A percentile compares a stretch with the other conserved stretches of the same genome.
Conservation (phyloP, 176 grass and related monocot genomes). For the Zea mays region Zm-B73-REFERENCE-NAM-5.0 NC_050099.1:172128501-172129000, state of each 20-base stretch:
- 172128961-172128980: constrained; percentile 61
- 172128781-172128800: constrained; percentile 54
- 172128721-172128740: constrained; percentile 69
- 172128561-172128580: no score
- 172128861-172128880: background rate
- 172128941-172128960: constrained; percentile 73
- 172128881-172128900: background rate
- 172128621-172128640: no score
- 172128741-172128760: constrained; percentile 54
- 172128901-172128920: constrained; percentile 47
- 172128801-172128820: constrained; percentile 50
- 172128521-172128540: no score
- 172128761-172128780: constrained; percentile 60
- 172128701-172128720: constrained; percentile 67
- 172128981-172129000: constrained; percentile 65
- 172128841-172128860: background rate
- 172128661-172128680: background rate
- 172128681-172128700: constrained; percentile 47
- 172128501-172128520: no score
- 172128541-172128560: no score
- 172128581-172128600: no score
- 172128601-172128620: no score
- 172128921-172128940: constrained; percentile 64
- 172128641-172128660: no score
- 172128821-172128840: constrained; percentile 36